These are phyloP conservation scores for Pulveroboletus sp. DNA, from an alignment of 768 basidiomycete species.

Conservation along the genomic window DNA sequence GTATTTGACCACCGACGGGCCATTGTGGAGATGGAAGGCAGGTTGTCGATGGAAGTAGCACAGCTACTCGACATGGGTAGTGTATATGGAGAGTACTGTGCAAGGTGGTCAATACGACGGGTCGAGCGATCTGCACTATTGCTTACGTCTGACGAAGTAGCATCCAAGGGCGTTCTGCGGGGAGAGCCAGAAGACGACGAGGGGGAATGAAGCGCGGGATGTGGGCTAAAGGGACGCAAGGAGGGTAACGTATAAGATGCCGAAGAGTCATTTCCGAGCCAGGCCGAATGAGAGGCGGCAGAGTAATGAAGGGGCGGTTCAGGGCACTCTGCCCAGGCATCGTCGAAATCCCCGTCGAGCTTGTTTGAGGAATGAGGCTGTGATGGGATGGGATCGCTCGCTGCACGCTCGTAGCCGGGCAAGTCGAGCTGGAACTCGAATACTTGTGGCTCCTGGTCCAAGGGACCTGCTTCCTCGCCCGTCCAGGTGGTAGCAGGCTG, in stretches of 20 bases:
- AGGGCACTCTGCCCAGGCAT: slow-evolving; percentile 24
- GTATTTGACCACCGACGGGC: slow-evolving; percentile 37
- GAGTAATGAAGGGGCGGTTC: slow-evolving; percentile 20
- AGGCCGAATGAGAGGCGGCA: slow-evolving; percentile 21
- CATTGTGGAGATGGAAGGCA: slow-evolving; percentile 34
- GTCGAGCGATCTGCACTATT: not conserved
- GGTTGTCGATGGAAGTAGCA: slow-evolving; percentile 30
- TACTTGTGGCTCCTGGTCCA: slow-evolving; percentile 57
- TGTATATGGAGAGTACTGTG: slow-evolving; percentile 25
- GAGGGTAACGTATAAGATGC: slow-evolving; percentile 29
- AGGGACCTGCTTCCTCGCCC: slow-evolving; percentile 53
- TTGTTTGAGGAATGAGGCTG: slow-evolving; percentile 9
- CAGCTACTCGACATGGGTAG: slow-evolving; percentile 27
- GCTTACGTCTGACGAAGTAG: slow-evolving; percentile 26
- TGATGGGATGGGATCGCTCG: slow-evolving; percentile 16
- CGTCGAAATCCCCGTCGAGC: slow-evolving; percentile 17
- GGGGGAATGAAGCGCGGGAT: slow-evolving; percentile 26
- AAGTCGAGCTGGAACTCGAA: slow-evolving; percentile 65
- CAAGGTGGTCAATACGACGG: slow-evolving; percentile 4
- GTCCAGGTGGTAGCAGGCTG: slow-evolving; percentile 43
- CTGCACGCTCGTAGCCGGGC: slow-evolving; percentile 24
- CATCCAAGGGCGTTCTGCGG: slow-evolving; percentile 25
- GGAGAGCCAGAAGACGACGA: slow-evolving; percentile 24
- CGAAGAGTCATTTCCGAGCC: slow-evolving; percentile 29
- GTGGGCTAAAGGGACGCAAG: slow-evolving; percentile 28